Evolutionary conservation across 768 basidiomycete species (phyloP), one percentile per base, ranked within the genome.

Genomic region (Kwoniella bestiolae): DNA sequence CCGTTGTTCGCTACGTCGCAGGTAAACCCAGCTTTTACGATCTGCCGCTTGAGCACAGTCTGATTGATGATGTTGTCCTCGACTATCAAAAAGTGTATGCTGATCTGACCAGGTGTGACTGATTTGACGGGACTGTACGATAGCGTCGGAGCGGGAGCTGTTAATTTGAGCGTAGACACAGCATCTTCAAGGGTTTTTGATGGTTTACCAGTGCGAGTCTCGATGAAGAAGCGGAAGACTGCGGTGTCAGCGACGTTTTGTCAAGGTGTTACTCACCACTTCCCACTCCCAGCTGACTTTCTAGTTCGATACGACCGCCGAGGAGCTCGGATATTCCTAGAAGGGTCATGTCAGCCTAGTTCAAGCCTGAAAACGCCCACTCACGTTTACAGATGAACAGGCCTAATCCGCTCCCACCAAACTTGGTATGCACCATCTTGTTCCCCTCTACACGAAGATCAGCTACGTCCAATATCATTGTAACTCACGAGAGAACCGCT

Each of bases 361-460:
- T 26, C 16, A 14, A 9, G 12, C 1, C 5, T 26, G 8, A 29
- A 26, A 12, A 28, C 25, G n/a, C 8, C 21, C 45, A 69, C 67
- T 16, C 29, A 74, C 73, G 67, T 21, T 71, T 69, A n/a, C 69
- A 72, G 53, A 79, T 71, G 68, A 74, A 79, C 2, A 81, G 50
- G 0, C 78, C 80, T 3, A 81, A 62, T 1, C 80, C 80, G 3
- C 65, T 68, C 1, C 80, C 80, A 8, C 78, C 80, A 60, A 71
- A 79, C 18, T 75, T 65, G 12, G 71, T 68, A 55, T 75, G 73
- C 0, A 72, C 70, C 65, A 76, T 69, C 1, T 75, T 71, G 23
- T 70, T 76, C 3, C 66, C 71, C 67, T 79, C 65, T 67, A 34
- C 11, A 34, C 16, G 23, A 56, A 23, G 25, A 49, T 59, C 16